Conservation (phyloP, 306 rosid species). For the Cicer cuneatum region DNA sequence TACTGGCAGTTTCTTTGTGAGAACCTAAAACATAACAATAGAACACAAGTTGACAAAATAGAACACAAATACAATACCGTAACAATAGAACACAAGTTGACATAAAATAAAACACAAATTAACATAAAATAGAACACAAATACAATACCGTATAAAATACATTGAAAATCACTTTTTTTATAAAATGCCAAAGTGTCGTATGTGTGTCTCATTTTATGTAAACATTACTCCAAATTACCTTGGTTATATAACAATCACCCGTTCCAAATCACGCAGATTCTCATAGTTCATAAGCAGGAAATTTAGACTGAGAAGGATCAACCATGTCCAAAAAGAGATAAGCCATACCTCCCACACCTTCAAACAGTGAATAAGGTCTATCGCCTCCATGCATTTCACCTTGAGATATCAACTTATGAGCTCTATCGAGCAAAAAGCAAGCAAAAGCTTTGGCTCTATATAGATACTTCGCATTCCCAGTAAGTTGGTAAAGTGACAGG, state of each 20-base stretch:
- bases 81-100: no score
- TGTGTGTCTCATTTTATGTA: neutral
- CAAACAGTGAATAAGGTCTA: constrained; percentile 66
- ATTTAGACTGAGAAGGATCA: constrained; percentile 61
- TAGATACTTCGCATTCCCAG: constrained; percentile 52
- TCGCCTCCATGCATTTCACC: constrained; percentile 79
- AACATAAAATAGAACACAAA: no score
- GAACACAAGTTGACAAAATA: no score
- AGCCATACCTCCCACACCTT: constrained; percentile 73
- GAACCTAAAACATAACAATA: no score
- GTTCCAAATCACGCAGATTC: constrained; percentile 17
- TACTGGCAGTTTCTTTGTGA: no score
- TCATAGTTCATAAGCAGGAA: constrained; percentile 69
- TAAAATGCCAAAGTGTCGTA: no score
- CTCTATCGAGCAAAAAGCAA: constrained; percentile 68
- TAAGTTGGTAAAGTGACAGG: constrained; percentile 68
- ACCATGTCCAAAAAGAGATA: constrained; percentile 64
- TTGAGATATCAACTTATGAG: constrained; percentile 59
- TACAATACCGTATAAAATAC: no score
- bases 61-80: no score
- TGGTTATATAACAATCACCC: neutral
- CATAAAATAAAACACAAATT: no score
- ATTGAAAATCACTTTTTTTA: no score
- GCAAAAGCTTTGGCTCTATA: constrained; percentile 76
- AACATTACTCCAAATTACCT: neutral